Conservation (phyloP, 257 asterid species). For the Orobanche coerulescens region DNA sequence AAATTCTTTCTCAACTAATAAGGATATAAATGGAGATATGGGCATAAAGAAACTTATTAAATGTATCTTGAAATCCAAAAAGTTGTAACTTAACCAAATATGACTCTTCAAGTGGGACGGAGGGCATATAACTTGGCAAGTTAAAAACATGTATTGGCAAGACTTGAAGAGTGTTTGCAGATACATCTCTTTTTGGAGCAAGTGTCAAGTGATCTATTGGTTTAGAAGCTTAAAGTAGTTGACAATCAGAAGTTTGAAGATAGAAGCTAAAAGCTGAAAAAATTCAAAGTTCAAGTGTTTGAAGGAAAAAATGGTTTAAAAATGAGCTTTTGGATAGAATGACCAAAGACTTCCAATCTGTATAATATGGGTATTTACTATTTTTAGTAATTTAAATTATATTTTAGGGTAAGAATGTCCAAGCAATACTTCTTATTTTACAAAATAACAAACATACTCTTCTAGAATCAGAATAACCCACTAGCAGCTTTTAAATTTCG, state of each 20-base stretch:
- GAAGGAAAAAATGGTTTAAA: background rate
- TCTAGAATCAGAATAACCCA: background rate
- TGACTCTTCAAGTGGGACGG: too few species aligned
- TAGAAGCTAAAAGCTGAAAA: background rate
- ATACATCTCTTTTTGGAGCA: background rate
- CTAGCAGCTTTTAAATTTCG: too few species aligned
- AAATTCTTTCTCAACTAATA: too few species aligned
- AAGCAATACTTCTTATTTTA: background rate
- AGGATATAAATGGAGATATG: too few species aligned
- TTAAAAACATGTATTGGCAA: background rate
- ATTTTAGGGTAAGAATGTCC: background rate
- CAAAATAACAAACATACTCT: background rate
- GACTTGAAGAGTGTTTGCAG: background rate
- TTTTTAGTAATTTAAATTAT: too few species aligned
- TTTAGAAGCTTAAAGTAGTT: background rate
- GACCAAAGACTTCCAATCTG: background rate
- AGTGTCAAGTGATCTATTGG: too few species aligned
- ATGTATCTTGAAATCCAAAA: too few species aligned
- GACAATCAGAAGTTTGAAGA: background rate
- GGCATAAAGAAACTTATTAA: too few species aligned
- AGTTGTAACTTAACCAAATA: too few species aligned
- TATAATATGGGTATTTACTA: background rate
- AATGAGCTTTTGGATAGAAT: background rate
- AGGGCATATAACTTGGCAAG: too few species aligned
- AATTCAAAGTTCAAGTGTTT: background rate